Conservation (phyloP, 805 yeast genomes). For the Yarrowia bubula region DNA sequence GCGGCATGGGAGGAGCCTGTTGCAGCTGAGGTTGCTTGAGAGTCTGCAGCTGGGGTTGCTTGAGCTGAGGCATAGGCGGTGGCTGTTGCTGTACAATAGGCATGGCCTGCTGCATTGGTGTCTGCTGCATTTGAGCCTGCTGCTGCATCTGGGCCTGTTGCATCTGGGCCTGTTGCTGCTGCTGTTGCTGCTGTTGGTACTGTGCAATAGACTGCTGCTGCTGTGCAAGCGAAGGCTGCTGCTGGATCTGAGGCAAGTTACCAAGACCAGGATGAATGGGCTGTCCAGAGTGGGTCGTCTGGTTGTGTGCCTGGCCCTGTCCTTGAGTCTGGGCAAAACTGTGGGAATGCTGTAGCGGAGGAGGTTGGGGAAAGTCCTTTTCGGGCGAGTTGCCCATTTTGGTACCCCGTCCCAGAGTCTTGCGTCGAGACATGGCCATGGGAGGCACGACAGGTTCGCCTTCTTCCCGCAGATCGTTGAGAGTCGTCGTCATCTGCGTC, state of each 20-base stretch:
- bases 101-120: too few species aligned
- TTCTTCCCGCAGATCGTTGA: slow-evolving; percentile 8
- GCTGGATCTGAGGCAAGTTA: neutral
- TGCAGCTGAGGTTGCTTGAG: neutral
- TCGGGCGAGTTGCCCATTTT: neutral
- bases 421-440: slow-evolving; percentile 21
- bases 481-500: slow-evolving; percentile 2
- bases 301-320: neutral
- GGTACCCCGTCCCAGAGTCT: slow-evolving; percentile 15
- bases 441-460: slow-evolving; percentile 17
- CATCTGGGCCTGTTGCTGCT: neutral
- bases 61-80: too few species aligned
- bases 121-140: neutral
- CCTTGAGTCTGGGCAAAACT: slow-evolving; percentile 12
- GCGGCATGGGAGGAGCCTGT: neutral
- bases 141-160: neutral
- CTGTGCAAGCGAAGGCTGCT: neutral
- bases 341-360: slow-evolving; percentile 24
- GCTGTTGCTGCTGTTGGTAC: neutral
- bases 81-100: neutral
- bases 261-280: slow-evolving; percentile 12
- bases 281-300: slow-evolving; percentile 7
- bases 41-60: too few species aligned
- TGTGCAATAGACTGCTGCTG: neutral
- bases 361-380: slow-evolving; percentile 6